phyloP scores from a whole-genome alignment of 352 stramenopile genomes.

The Globisporangium sylvaticum region DNA sequence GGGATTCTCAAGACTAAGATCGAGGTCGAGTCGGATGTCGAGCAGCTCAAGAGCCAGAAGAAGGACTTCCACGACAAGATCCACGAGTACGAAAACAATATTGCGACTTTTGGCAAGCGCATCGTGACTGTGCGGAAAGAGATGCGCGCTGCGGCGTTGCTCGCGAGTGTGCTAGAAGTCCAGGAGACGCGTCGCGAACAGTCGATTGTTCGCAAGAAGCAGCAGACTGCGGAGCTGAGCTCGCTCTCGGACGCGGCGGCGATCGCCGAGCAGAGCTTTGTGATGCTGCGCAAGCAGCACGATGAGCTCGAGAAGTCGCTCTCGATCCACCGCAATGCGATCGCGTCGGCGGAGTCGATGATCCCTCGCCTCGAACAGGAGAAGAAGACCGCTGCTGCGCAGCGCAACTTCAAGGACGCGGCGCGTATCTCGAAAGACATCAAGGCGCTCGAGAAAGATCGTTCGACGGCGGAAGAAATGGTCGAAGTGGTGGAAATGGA shows the following conservation, averaged over 20 bases:
- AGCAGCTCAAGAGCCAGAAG: conserved; percentile 56
- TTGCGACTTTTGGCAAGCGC: conserved; percentile 54
- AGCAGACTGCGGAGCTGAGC: conserved; percentile 65
- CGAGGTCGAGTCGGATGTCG: conserved; percentile 66
- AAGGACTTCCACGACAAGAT: conserved; percentile 51
- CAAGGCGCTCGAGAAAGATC: conserved; percentile 84
- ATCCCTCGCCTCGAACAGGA: conserved; percentile 76
- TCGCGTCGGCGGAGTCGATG: conserved; percentile 74
- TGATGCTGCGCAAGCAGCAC: conserved; percentile 67
- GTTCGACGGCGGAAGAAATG: conserved; percentile 72
- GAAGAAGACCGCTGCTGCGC: conserved; percentile 69
- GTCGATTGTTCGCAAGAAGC: conserved; percentile 64
- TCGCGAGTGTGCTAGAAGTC: conserved; percentile 64
- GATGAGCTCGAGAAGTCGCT: conserved; percentile 77
- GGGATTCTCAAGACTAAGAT: conserved; percentile 68
- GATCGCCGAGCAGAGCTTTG: conserved; percentile 72
- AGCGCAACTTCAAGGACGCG: conserved; percentile 87
- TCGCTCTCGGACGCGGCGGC: conserved; percentile 63
- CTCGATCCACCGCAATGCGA: conserved; percentile 70
- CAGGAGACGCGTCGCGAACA: conserved; percentile 70
- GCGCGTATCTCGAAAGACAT: conserved; percentile 85
- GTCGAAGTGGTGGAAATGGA: conserved; percentile 83
- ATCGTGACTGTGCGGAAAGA: conserved; percentile 63
- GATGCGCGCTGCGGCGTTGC: conserved; percentile 56
- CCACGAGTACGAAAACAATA: conserved; percentile 41